Conservation (phyloP, 192 early-diverging fungal genomes). For the Podochytrium sp. region DNA sequence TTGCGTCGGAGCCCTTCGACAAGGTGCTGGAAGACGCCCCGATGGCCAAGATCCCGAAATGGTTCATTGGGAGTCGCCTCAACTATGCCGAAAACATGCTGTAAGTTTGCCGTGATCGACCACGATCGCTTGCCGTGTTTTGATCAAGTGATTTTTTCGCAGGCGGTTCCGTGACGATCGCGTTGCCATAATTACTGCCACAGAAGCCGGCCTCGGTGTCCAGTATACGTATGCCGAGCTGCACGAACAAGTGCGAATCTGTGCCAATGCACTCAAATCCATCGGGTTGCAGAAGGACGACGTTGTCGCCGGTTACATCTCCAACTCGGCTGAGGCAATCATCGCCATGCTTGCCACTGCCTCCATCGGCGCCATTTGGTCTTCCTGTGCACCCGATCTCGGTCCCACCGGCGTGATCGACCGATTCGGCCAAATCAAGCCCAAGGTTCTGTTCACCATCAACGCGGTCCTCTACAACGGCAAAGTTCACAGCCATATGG, state of each 20-base stretch:
- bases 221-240: slow-evolving; percentile 74
- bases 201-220: slow-evolving; percentile 37
- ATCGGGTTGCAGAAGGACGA: slow-evolving; percentile 79
- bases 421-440: slow-evolving; percentile 89
- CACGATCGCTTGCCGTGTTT: not conserved
- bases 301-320: slow-evolving; percentile 85
- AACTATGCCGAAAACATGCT: slow-evolving; percentile 92
- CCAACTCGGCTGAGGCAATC: slow-evolving; percentile 85
- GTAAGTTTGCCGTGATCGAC: slow-evolving; percentile 11
- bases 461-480: slow-evolving; percentile 94
- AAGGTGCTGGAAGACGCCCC: slow-evolving; percentile 72
- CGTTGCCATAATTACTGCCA: slow-evolving; percentile 49
- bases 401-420: slow-evolving; percentile 90
- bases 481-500: slow-evolving; percentile 76
- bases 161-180: slow-evolving; percentile 30
- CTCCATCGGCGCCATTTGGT: slow-evolving; percentile 81
- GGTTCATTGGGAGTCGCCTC: slow-evolving; percentile 83
- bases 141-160: not conserved
- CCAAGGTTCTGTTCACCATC: slow-evolving; percentile 87
- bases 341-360: slow-evolving; percentile 74
- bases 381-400: slow-evolving; percentile 93
- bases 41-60: slow-evolving; percentile 89
- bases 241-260: slow-evolving; percentile 67
- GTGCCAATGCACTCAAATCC: slow-evolving; percentile 72
- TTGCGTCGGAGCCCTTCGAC: slow-evolving; percentile 44